Evolutionary conservation across 78 protist genomes (phyloP), one percentile per base, ranked within the genome.

Genomic region (slime mould (Dictyostelium discoideum)): DNA sequence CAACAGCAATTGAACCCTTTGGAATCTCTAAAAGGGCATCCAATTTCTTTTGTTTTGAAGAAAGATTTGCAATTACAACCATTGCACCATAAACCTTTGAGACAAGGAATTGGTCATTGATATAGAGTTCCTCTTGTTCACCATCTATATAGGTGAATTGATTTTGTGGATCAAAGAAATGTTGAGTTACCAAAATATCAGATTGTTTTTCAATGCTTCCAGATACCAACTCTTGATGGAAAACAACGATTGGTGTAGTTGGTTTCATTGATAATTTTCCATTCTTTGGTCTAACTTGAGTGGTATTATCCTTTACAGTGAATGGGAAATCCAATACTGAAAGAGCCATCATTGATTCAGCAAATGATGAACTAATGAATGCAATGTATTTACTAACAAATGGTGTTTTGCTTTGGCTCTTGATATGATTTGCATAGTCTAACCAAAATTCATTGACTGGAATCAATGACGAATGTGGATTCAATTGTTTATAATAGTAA

Each of bases 291-390:
- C 92, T 63, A 14, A 60, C 29, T 42, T 83, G 84, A 3, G 77
- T 80, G 29, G 76, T 32, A 11, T 32, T 60, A 26, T 92, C 96
- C 4, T 84, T 81, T 54, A 80, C 76, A 22, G 4, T 29, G 73
- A 92, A 92, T 79, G 96, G 96, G 0, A 92, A 32, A 76, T 92
- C 96, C 74, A 92, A 72, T 11, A 92, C 96, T 7, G 96, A 37
- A 0, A 84, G 26, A 2, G 92, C 90, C 54, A 84, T 44, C 50
- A 92, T 48, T 22, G 87, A 63, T 26, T 60, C 76, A 6, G 96
- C 57, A 22, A 92, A 92, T 16, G 54, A 29, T 14, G n/a, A 14
- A 24, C 39, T 37, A 8, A 60, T 32, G 11, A 86, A 85, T 3
- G 85, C 74, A 81, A 92, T 86, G 20, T 92, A 86, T 57, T 46